These are phyloP conservation scores for Peronospora tabacina DNA, from an alignment of 352 stramenopile genomes.

Conservation along the genomic window DNA sequence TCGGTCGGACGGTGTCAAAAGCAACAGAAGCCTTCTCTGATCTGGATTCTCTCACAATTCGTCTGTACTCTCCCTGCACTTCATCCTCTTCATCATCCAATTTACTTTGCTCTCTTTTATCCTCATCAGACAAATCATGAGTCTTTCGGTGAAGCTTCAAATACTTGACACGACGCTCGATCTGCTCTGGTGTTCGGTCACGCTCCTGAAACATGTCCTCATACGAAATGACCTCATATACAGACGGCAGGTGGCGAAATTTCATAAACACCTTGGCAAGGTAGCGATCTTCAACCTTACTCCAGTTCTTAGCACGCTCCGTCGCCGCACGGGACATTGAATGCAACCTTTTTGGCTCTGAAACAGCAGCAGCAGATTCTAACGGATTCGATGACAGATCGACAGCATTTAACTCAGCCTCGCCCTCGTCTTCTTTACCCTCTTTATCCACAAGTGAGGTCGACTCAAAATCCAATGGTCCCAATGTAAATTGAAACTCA, in stretches of 20 bases:
- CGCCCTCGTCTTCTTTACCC: slow-evolving; percentile 27
- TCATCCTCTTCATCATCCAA: slow-evolving; percentile 19
- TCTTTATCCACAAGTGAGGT: slow-evolving; percentile 42
- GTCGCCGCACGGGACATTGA: slow-evolving; percentile 27
- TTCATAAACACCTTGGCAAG: slow-evolving; percentile 71
- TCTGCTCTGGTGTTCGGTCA: slow-evolving; percentile 75
- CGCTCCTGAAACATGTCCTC: slow-evolving; percentile 88
- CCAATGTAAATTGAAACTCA: slow-evolving; percentile 71
- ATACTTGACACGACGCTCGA: slow-evolving; percentile 76
- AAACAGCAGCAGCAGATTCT: slow-evolving; percentile 5
- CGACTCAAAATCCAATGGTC: slow-evolving; percentile 49
- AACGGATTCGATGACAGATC: slow-evolving; percentile 5
- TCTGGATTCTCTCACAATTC: slow-evolving; percentile 10
- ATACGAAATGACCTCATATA: slow-evolving; percentile 85
- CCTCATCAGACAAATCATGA: slow-evolving; percentile 59
- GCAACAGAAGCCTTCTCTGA: slow-evolving; percentile 20
- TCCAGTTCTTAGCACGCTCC: slow-evolving; percentile 75
- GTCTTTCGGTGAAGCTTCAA: slow-evolving; percentile 71
- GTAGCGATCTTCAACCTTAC: slow-evolving; percentile 73
- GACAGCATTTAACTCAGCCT: slow-evolving; percentile 21
- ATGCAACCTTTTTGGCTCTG: slow-evolving; percentile 24
- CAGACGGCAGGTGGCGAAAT: slow-evolving; percentile 71
- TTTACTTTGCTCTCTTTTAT: slow-evolving; percentile 34
- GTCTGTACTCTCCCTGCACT: slow-evolving; percentile 14
- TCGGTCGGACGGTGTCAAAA: slow-evolving; percentile 29